Evolutionary conservation across 2,329 filamentous ascomycete genomes (phyloP), one percentile per base, ranked within the genome.

Genomic region (Aspergillus fumigatiaffinis): DNA sequence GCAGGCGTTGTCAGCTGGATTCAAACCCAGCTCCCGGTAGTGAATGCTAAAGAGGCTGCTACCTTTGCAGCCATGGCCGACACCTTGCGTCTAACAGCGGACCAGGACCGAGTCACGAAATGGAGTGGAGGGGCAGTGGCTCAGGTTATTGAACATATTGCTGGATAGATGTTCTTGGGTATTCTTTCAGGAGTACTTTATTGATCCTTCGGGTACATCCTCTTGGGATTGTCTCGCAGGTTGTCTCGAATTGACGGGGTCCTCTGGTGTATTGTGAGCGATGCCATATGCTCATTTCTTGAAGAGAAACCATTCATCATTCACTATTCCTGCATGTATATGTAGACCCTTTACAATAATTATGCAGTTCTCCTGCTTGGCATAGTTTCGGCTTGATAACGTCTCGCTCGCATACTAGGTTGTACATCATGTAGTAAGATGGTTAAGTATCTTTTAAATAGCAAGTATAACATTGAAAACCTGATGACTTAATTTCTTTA

Each of bases 1-100:
- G 87, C 88, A 47, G 90, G 89, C 17, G 77, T 89, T 21, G 71
- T 93, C 53, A 87, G 83, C 63, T 96, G 91, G 92, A 79, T 93
- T 8, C 82, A 87, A 57, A 82, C 83, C 58, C 84, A 85, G 65
- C 71, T 82, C 38, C 80, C 80, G 3, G 73, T 73, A 48, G 79
- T 81, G 17, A 82, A 84, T 62, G 74, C 72, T 0, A 71, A 70
- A 55, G 67, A 72, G 29, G 63, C 59, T 26, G 63, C 62, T 17
- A 76, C 77, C 20, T 72, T 85, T 25, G 76, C 85, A 52, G 80
- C 76, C 58, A 80, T 94, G 66, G 82, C 82, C 65, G 74, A 71
- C 62, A 79, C 82, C 64, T 73, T 90, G 3, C 84, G 85, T 76
- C 80, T 86, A 57, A 87, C 83, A 3, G 88, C 86, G 67, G 87